Evolutionary conservation across 148 eudicot genomes (phyloP), one percentile per base, ranked within the genome.

Genomic region (Rhododendron kiyosumense): DNA sequence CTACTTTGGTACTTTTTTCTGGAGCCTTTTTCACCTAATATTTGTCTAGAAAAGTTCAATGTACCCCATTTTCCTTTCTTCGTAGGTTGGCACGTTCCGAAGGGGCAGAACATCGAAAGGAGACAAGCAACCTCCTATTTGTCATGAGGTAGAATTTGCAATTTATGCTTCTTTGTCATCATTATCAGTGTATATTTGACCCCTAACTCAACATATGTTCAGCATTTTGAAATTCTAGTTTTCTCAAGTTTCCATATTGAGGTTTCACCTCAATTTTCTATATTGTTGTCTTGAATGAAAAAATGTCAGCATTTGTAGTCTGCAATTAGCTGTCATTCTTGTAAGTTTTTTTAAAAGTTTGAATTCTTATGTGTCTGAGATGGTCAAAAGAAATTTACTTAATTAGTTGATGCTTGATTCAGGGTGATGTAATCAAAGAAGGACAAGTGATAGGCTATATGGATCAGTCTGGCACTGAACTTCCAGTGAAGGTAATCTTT

Each of bases 401-500:
- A 4, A 32, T 81, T 45, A 34, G 48, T 15, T 36, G 43, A 81
- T 81, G 26, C 45, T 24, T 22, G 49, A 32, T 81, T 54, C 61
- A 96, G 99, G 99, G 99, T 49, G 98, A 93, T 86, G n/a, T 93
- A 81, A 92, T 97, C 88, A 94, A 93, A 89, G 98, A 95, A 89
- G 99, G 98, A 86, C 98, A 97, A 89, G 89, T 90, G 17, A 91
- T 97, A 67, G 97, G 99, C 86, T 95, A 86, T 80, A 36, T 97
- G 89, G 98, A 95, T 90, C 99, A 92, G 90, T 97, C 94, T 86
- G 98, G 95, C 86, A 91, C 91, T 38, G 89, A 93, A 87, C 93
- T 92, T 85, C 95, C 98, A 59, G 93, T 97, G 79, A 95, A 87
- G 96, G 99, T 97, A 78, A 92, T 89, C 79, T 63, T 78, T 63